phyloP scores from a whole-genome alignment of 2,329 filamentous ascomycete genomes.

The Monosporascus sp. region DNA sequence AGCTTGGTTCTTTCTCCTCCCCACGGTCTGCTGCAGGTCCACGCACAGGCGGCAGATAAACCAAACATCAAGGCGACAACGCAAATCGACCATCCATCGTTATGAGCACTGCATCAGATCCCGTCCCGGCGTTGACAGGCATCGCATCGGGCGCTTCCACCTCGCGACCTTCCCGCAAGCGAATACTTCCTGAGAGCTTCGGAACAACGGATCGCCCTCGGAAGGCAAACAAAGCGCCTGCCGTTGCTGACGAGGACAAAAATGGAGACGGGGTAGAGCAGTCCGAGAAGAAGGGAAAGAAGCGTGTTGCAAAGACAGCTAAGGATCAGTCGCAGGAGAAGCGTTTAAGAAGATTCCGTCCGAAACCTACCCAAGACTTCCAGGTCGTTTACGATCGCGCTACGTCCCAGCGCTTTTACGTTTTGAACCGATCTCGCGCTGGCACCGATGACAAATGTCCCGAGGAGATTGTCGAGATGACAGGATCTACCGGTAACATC shows the following conservation, averaged over 20 bases:
- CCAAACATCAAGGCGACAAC: too few species aligned
- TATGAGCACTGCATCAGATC: too few species aligned
- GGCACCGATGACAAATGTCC: constrained; percentile 31
- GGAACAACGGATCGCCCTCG: not conserved
- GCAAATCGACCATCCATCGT: too few species aligned
- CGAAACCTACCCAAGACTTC: constrained; percentile 30
- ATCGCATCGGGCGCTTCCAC: not conserved
- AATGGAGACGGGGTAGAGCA: not conserved
- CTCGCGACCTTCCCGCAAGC: not conserved
- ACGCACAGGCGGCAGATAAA: too few species aligned
- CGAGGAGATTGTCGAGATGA: constrained; percentile 51
- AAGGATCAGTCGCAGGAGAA: not conserved
- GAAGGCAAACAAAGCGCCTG: not conserved
- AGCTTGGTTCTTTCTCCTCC: too few species aligned
- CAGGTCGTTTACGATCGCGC: constrained; percentile 32
- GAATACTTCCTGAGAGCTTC: not conserved
- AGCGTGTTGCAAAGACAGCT: not conserved
- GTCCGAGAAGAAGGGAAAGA: not conserved
- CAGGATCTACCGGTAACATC: constrained; percentile 61
- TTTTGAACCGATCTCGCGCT: constrained; percentile 34
- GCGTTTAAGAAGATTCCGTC: constrained; percentile 19
- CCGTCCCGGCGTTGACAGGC: too few species aligned
- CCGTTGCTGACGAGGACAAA: not conserved
- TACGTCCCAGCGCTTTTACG: constrained; percentile 39
- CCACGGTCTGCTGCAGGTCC: too few species aligned